phyloP scores from a whole-genome alignment of 1,284 basidiomycete species.

The Tylopilus orsonianus region DNA sequence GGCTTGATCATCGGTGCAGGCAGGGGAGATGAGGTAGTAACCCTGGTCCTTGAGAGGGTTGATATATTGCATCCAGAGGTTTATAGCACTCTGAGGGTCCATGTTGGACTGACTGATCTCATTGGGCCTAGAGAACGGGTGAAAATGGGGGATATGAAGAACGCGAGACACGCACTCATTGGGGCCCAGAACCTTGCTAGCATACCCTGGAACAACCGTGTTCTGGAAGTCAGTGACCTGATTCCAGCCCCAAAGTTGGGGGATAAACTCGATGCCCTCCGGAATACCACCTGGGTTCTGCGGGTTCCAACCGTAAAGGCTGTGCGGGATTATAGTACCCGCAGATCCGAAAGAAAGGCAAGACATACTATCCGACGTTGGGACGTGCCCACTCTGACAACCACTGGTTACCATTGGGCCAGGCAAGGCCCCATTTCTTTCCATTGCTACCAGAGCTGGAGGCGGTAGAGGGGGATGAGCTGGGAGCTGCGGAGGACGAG shows the following conservation, averaged over 20 bases:
- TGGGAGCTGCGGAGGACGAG: slow-evolving; percentile 18
- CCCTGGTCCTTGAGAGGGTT: slow-evolving; percentile 56
- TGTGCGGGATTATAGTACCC: slow-evolving; percentile 1
- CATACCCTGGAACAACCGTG: slow-evolving; percentile 37
- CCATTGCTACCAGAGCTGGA: not conserved
- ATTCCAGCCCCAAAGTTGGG: slow-evolving; percentile 53
- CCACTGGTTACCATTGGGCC: slow-evolving; percentile 36
- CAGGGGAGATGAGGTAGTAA: slow-evolving; percentile 62
- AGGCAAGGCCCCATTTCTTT: slow-evolving; percentile 43
- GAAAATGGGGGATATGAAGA: not conserved
- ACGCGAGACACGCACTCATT: slow-evolving; percentile 50
- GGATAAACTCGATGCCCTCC: slow-evolving; percentile 40
- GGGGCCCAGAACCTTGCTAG: slow-evolving; percentile 44
- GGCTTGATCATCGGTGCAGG: slow-evolving; percentile 58
- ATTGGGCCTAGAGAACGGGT: slow-evolving; percentile 47
- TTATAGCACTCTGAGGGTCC: slow-evolving; percentile 45
- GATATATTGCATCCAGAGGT: slow-evolving; percentile 64
- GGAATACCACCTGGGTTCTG: not conserved
- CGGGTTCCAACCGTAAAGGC: slow-evolving; percentile 25
- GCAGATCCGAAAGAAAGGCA: slow-evolving; percentile 1
- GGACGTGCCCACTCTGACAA: slow-evolving; percentile 30
- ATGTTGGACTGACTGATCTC: slow-evolving; percentile 59
- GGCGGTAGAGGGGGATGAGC: slow-evolving; percentile 7
- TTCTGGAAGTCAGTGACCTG: slow-evolving; percentile 31
- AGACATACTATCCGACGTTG: slow-evolving; percentile 33